Percentiles rank a stretch among this genome's conserved stretches.
These are phyloP conservation scores for Scheffersomyces amazonensis DNA, from an alignment of 805 yeast species.

Conservation along the genomic window DNA sequence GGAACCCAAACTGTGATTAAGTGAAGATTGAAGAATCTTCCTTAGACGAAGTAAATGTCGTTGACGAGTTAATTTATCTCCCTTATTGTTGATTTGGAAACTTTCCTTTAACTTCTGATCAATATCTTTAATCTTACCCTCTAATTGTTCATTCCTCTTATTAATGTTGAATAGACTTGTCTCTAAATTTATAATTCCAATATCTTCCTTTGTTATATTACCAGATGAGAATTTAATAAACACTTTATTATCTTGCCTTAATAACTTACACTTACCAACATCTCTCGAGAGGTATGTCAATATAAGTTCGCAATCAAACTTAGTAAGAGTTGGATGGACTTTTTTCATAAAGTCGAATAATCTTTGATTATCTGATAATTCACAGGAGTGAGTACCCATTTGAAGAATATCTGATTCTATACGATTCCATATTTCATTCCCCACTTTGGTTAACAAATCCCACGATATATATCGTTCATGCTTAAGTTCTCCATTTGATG, in stretches of 20 bases:
- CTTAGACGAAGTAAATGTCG: constrained; percentile 15
- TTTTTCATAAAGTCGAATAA: constrained; percentile 8
- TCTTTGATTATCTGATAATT: constrained; percentile 11
- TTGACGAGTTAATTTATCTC: constrained; percentile 14
- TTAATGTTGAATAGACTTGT: constrained; percentile 14
- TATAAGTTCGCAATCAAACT: constrained; percentile 24
- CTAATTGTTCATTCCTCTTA: constrained; percentile 16
- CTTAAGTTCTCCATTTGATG: constrained; percentile 11
- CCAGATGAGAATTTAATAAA: constrained; percentile 19
- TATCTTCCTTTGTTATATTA: constrained; percentile 25
- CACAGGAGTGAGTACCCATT: constrained; percentile 13
- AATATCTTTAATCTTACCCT: constrained; percentile 14
- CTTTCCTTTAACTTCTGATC: constrained; percentile 14
- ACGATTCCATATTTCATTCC: constrained; percentile 3
- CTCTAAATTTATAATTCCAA: constrained; percentile 26
- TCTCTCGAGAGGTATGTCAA: constrained; percentile 27
- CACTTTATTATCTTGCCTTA: constrained; percentile 8
- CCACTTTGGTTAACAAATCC: constrained; percentile 13
- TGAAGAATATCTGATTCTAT: constrained; percentile 5
- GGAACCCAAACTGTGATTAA: constrained; percentile 13
- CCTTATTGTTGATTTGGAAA: constrained; percentile 5
- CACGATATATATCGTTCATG: constrained; percentile 22
- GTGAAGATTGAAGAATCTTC: constrained; percentile 12
- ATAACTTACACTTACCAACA: constrained; percentile 7
- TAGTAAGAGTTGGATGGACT: constrained; percentile 10